Conservation (phyloP, 1,284 basidiomycete genomes). For the Wolfiporia cocos region DNA sequence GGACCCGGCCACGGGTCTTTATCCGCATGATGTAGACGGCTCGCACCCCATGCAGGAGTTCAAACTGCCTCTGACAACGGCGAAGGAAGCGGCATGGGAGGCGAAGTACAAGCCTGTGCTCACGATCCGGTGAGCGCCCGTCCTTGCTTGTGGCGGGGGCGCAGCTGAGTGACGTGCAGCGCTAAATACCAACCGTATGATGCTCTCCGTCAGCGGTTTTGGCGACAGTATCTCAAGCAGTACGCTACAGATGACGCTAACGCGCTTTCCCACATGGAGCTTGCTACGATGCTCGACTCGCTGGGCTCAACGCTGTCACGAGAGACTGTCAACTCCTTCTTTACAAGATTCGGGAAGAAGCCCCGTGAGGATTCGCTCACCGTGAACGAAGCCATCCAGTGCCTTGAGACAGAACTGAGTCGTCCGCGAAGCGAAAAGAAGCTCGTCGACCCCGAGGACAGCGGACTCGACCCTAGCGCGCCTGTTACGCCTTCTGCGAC, state of each 20-base stretch:
- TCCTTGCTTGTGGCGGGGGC: neutral
- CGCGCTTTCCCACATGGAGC: constrained; percentile 79
- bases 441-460: constrained; percentile 37
- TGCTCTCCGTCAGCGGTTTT: constrained; percentile 86
- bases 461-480: constrained; percentile 29
- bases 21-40: constrained; percentile 47
- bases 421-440: constrained; percentile 70
- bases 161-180: constrained; percentile 30
- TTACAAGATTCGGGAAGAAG: constrained; percentile 63
- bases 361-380: constrained; percentile 71
- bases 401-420: constrained; percentile 76
- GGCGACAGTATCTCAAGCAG: constrained; percentile 85
- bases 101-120: constrained; percentile 56
- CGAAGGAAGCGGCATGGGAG: constrained; percentile 59
- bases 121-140: constrained; percentile 47
- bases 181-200: constrained; percentile 96
- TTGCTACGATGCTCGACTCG: constrained; percentile 96
- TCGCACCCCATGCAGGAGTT: constrained; percentile 68
- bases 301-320: constrained; percentile 88
- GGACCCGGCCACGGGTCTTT: constrained; percentile 69
- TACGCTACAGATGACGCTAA: constrained; percentile 88
- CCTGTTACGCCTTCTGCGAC: constrained; percentile 42
- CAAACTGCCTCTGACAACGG: constrained; percentile 45
- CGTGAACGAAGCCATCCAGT: constrained; percentile 73
- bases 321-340: constrained; percentile 81